Percentiles rank a stretch among this genome's conserved stretches.
These are phyloP conservation scores for Mycena albidolilacea DNA, from an alignment of 768 basidiomycete genomes.

Conservation along the genomic window DNA sequence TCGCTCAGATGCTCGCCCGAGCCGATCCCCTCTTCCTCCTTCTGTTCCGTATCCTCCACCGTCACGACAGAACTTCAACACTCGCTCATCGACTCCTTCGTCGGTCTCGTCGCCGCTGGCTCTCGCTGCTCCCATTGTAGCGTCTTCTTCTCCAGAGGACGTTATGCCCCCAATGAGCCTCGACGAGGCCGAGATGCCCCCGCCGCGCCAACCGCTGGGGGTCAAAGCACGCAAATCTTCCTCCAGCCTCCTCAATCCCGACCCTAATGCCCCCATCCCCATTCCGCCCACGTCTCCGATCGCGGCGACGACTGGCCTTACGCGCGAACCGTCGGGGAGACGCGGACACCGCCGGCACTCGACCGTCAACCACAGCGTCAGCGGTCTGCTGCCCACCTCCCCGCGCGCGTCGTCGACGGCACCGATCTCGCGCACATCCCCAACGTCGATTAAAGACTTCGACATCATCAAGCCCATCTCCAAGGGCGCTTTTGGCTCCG, in stretches of 20 bases:
- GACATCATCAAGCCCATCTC: slow-evolving; percentile 99
- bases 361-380: slow-evolving; percentile 72
- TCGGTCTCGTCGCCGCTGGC: slow-evolving; percentile 91
- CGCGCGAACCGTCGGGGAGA: slow-evolving; percentile 64
- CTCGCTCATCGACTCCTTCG: slow-evolving; percentile 90
- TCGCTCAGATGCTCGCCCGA: slow-evolving; percentile 41
- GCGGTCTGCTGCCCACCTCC: slow-evolving; percentile 73
- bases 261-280: slow-evolving; percentile 71
- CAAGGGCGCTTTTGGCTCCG: slow-evolving; percentile 98
- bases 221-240: slow-evolving; percentile 77
- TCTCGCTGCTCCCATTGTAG: slow-evolving; percentile 87
- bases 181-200: slow-evolving; percentile 60
- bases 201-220: slow-evolving; percentile 46
- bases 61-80: slow-evolving; percentile 68
- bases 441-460: slow-evolving; percentile 98
- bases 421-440: slow-evolving; percentile 82
- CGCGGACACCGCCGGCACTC: slow-evolving; percentile 82
- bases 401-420: slow-evolving; percentile 87
- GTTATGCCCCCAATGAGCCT: slow-evolving; percentile 76
- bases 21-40: slow-evolving; percentile 37
- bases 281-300: slow-evolving; percentile 86
- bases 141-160: slow-evolving; percentile 73
- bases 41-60: slow-evolving; percentile 44
- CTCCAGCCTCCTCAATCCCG: slow-evolving; percentile 76
- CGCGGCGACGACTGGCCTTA: slow-evolving; percentile 55